Evolutionary conservation across 495 filamentous ascomycete species (phyloP), one percentile per base, ranked within the genome.

Genomic region (Entonaema liquescens): DNA sequence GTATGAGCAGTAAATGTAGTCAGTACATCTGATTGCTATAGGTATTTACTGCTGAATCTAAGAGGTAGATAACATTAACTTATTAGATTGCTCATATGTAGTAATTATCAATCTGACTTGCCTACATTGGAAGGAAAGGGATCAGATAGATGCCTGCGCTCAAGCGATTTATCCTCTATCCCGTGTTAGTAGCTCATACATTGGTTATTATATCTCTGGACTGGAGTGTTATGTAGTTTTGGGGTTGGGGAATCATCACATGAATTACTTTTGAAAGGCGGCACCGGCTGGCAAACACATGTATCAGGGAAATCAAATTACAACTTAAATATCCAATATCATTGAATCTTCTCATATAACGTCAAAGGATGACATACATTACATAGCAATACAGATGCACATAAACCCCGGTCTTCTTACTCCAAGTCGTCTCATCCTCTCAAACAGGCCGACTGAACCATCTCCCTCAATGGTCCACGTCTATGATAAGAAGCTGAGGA

Each of bases 341-440:
- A 64, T 69, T 65, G 38, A 57, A 64, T 60, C 62, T 58, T 57
- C 44, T 64, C 35, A 29, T 67, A 65, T 21, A 61, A 21, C 49
- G 36, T 52, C 47, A 50, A 55, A 21, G 5, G 38, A 26, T 57
- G 60, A 68, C 60, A 58, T 73, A 65, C 26, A 64, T 70, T 74
- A 74, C 71, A 70, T 70, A 67, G 23, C 67, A 68, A 59, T 73
- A 73, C 70, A 73, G 57, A 64, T 67, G 59, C 67, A 64, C 67
- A 60, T 71, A 44, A 71, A 33, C 62, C 60, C 66, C 28, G 59
- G 5, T 56, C 29, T 50, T 55, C 38, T 62, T 62, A 63, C 64
- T 68, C 72, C 61, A 38, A 17, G 57, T 29, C 53, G 29, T 63
- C 35, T 69, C 69, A 55, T 66, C 13, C 62, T 62, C 61, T 56